Evolutionary conservation across 371 early-diverging fungal species (phyloP), one percentile per base, ranked within the genome.

Genomic region (Capniomyces stellatus): DNA sequence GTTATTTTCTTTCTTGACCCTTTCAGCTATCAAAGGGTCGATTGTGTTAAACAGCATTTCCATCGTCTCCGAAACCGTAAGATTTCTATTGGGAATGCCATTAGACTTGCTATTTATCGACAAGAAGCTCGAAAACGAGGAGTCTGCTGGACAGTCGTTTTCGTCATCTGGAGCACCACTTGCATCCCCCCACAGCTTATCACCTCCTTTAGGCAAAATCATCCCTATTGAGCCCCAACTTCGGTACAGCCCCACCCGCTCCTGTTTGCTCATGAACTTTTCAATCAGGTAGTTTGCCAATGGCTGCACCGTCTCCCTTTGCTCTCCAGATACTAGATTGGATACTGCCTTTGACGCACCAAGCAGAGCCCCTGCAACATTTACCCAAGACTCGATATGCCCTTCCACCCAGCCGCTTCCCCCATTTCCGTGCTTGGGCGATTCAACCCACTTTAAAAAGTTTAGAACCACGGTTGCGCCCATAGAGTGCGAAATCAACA

Each of bases 361-460:
- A 28, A 93, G 64, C 64, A 88, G 65, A 1, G 95, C 83, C 1
- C 90, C 91, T 0, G 83, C 92, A 62, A 94, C 85, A 55, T 86
- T 84, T 44, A 89, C 81, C 63, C 87, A 76, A 0, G 83, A 66
- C 44, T 88, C 79, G 43, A 95, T 77, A 56, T 94, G 80, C 30
- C 81, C 65, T 31, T 85, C 78, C 6, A 81, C 78, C 96, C 96
- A 94, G 22, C 58, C 58, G 1, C 69, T 55, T 2, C 89, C 89
- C 47, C 81, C 87, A 6, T 80, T 72, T 10, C 86, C 90, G 28
- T 85, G 87, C 1, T 51, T 4, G 6, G 56, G 57, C 21, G 77
- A 75, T 60, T 85, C 82, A 1, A 83, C 92, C 95, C 95, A 96
- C 47, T 86, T 83, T 54, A 95, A 72, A 64, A 96, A 94, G 64